Percentiles rank a stretch among this genome's conserved stretches.
Evolutionary conservation across 257 asterid genomes (phyloP).

Genomic region (Echites panduratus): DNA sequence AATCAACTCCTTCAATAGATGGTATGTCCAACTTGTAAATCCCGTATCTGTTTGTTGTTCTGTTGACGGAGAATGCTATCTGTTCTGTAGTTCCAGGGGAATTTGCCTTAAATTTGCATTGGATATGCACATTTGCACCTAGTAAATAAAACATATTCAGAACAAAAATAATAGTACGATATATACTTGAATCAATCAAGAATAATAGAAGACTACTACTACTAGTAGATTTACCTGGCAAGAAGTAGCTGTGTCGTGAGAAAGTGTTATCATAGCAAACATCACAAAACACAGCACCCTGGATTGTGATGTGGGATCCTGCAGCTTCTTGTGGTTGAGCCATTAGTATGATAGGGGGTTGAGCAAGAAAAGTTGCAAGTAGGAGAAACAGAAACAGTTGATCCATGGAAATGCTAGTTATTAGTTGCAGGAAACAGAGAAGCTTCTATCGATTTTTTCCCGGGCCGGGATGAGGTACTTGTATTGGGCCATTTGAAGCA

Average conservation of each 20-base stretch:
- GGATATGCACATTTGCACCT: conserved; percentile 30
- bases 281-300: conserved; percentile 45
- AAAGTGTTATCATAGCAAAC: conserved; percentile 31
- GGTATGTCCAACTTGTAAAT: conserved; percentile 30
- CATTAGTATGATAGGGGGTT: conserved; percentile 5
- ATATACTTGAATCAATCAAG: not conserved
- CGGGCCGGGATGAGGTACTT: not conserved
- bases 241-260: conserved; percentile 42
- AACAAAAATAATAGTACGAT: not conserved
- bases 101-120: conserved; percentile 27
- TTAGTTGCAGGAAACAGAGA: conserved; percentile 1
- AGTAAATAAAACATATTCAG: not conserved
- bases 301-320: conserved; percentile 30
- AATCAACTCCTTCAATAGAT: conserved; percentile 32
- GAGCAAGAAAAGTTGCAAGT: conserved; percentile 15
- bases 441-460: conserved; percentile 9
- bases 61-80: conserved; percentile 31
- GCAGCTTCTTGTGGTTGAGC: conserved; percentile 25
- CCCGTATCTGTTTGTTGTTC: conserved; percentile 29
- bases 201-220: not conserved
- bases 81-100: conserved; percentile 30
- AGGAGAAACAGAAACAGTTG: conserved; percentile 11
- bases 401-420: conserved; percentile 3
- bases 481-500: conserved; percentile 7
- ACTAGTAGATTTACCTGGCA: conserved; percentile 34